Evolutionary conservation across 106 monocot species (phyloP).

Genomic region (Xerophyta viscosa): DNA sequence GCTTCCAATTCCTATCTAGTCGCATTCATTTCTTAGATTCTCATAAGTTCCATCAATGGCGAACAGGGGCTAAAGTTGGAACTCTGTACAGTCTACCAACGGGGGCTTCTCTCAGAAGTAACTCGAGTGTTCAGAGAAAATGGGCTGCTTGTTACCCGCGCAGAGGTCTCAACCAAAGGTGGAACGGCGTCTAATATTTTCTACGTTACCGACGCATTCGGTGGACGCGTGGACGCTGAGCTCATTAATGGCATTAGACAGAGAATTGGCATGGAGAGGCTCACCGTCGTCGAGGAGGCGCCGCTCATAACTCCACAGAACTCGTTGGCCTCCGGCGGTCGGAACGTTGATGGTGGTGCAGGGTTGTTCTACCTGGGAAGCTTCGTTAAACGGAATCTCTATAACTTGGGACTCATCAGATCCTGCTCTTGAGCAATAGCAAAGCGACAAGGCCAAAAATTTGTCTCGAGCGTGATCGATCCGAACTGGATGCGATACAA

Average conservation of each 20-base stretch:
- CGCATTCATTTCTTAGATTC: too few species aligned
- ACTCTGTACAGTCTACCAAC: constrained; percentile 23
- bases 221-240: constrained; percentile 17
- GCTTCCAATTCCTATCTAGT: neutral
- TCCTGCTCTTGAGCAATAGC: constrained; percentile 16
- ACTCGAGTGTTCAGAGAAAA: constrained; percentile 60
- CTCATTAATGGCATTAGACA: constrained; percentile 27
- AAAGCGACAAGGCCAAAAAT: neutral
- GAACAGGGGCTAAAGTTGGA: constrained; percentile 40
- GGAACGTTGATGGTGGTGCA: constrained; percentile 8
- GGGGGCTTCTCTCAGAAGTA: constrained; percentile 30
- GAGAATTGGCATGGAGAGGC: constrained; percentile 18
- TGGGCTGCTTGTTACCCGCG: constrained; percentile 37
- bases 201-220: constrained; percentile 45
- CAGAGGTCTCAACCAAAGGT: constrained; percentile 49
- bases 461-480: too few species aligned
- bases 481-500: too few species aligned
- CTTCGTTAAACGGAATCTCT: constrained; percentile 41
- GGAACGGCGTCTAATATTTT: constrained; percentile 40
- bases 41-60: neutral
- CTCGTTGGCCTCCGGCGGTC: neutral
- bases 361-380: constrained; percentile 36
- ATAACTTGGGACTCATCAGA: constrained; percentile 38
- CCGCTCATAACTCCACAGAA: constrained; percentile 1
- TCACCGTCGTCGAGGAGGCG: constrained; percentile 23